Evolutionary conservation across 208 protist genomes (phyloP), one percentile per base, ranked within the genome.

Genomic region (Leptomonas seymouri): DNA sequence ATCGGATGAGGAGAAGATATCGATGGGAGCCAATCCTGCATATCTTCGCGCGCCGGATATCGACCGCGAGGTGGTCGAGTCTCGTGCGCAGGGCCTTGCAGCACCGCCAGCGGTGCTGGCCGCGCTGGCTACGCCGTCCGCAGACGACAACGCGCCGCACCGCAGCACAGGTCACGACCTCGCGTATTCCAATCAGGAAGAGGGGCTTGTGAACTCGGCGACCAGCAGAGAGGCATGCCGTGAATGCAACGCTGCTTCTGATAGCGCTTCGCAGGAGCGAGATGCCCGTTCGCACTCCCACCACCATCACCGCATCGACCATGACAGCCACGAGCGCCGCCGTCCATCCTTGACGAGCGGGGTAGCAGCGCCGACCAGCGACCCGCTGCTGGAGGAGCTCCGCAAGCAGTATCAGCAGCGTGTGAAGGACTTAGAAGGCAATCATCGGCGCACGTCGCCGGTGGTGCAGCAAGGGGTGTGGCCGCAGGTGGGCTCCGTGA

Each of bases 11-110:
- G 90, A 95, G 69, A 95, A 93, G 77, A 61, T 71, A 18, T 79
- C 86, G 30, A 85, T 95, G 84, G 90, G 90, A 11, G 77, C 84
- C 14, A 79, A 95, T 59, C 90, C 90, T 8, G 76, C 70, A 28
- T 84, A 91, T 36, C 65, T 95, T 28, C 85, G 64, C 4, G 68
- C 81, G 28, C 78, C 85, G 9, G 84, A 87, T 42, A 72, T 90
- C 30, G 63, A 78, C 42, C 65, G 66, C 8, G 67, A 80, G 30
- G 58, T 70, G 34, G 45, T 54, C 21, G 21, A 30, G 39, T 55
- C 65, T 54, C 63, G 41, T 25, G 27, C 56, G 58, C 73, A 48
- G 61, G 56, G 61, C 31, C 46, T 30, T 48, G 34, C 41, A 25
- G 8, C 59, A 62, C 16, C 65, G 27, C 49, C 28, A 48, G 1